Conservation (phyloP, 108 stramenopile genomes). For the Hondaea fermentalgiana region DNA sequence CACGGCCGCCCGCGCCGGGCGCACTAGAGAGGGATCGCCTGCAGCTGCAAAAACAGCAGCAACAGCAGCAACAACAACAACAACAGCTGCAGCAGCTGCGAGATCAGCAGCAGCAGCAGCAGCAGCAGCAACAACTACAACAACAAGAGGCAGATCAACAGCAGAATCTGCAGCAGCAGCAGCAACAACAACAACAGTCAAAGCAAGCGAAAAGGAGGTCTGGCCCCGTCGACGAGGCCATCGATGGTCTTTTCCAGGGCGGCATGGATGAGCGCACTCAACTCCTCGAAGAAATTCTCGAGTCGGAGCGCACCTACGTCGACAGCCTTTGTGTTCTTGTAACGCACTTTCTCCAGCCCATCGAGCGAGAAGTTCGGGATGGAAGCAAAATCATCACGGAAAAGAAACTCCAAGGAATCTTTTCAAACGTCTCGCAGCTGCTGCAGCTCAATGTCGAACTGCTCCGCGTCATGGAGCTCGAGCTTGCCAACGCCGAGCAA, state of each 20-base stretch:
- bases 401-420: background rate
- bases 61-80: background rate
- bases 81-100: no score
- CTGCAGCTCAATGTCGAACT: conserved; percentile 1
- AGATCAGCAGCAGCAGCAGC: background rate
- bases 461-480: background rate
- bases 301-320: background rate
- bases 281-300: background rate
- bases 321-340: background rate
- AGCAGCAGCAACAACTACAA: no score
- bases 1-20: background rate
- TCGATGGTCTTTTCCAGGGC: background rate
- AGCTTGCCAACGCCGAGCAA: background rate
- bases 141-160: no score
- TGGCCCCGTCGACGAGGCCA: background rate
- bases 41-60: background rate
- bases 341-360: background rate
- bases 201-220: background rate
- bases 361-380: background rate
- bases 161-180: background rate
- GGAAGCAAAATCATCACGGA: background rate
- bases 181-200: background rate
- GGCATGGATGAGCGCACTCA: background rate
- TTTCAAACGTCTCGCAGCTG: background rate
- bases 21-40: no score